Conservation (phyloP, 139 green algal genomes). For the Desmodesmus armatus region DNA sequence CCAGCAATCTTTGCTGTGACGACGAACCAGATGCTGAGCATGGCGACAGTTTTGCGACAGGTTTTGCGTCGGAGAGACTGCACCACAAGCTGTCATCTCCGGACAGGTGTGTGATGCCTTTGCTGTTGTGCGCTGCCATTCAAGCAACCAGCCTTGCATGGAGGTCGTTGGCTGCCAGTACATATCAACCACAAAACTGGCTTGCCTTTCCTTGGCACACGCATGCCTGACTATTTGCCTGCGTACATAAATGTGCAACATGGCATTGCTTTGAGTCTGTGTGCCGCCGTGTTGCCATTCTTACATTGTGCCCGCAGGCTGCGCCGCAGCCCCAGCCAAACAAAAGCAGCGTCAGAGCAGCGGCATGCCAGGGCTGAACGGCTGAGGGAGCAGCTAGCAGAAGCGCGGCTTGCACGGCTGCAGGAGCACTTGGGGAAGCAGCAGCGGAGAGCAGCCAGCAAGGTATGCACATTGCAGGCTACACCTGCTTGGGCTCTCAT, state of each 20-base stretch:
- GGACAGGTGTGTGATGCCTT: constrained; percentile 26
- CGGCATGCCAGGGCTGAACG: constrained; percentile 63
- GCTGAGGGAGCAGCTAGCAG: constrained; percentile 55
- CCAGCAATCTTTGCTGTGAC: too few species aligned
- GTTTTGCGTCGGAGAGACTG: neutral
- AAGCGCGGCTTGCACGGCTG: constrained; percentile 54
- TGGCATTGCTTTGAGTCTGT: neutral
- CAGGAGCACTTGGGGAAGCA: constrained; percentile 49
- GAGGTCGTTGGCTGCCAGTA: neutral
- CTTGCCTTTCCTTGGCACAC: too few species aligned
- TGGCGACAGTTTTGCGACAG: too few species aligned
- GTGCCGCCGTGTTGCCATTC: neutral
- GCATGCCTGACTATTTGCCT: too few species aligned
- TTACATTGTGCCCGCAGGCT: constrained; percentile 22
- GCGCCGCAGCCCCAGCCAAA: constrained; percentile 48
- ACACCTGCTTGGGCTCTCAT: neutral
- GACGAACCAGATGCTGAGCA: too few species aligned
- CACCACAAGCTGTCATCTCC: constrained; percentile 58
- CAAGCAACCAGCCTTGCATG: neutral
- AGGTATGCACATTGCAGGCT: neutral
- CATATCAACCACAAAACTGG: too few species aligned
- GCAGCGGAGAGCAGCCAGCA: constrained; percentile 24
- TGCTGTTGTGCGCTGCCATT: neutral
- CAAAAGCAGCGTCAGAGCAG: constrained; percentile 49
- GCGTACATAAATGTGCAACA: too few species aligned